Evolutionary conservation across 352 stramenopile genomes (phyloP).

Genomic region (Globisporangium apiculatum): DNA sequence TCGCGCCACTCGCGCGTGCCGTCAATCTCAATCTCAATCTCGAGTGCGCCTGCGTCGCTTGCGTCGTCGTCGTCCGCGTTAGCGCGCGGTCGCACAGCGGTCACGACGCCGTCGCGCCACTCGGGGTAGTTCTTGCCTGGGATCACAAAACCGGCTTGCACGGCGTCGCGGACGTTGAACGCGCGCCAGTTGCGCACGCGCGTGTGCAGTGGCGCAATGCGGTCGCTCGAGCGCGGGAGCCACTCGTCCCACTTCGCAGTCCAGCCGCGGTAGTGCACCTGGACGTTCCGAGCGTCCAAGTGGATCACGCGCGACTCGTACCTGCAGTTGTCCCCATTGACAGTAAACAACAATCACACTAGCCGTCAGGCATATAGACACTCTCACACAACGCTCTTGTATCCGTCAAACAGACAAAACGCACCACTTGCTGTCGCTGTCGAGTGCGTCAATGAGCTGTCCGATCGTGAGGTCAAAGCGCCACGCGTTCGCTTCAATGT

Average conservation of each 20-base stretch:
- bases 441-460: slow-evolving; percentile 65
- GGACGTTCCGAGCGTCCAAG: slow-evolving; percentile 38
- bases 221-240: slow-evolving; percentile 81
- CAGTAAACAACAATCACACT: neutral
- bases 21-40: slow-evolving; percentile 42
- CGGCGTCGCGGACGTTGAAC: slow-evolving; percentile 43
- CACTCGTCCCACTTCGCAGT: slow-evolving; percentile 96
- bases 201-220: slow-evolving; percentile 90
- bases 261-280: slow-evolving; percentile 97
- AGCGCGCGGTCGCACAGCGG: slow-evolving; percentile 16
- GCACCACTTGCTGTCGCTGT: slow-evolving; percentile 76
- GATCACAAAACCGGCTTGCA: slow-evolving; percentile 40
- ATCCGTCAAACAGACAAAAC: neutral
- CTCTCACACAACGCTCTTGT: no score
- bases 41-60: slow-evolving; percentile 17
- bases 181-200: slow-evolving; percentile 62
- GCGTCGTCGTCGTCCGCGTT: neutral
- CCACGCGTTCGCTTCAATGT: slow-evolving; percentile 56
- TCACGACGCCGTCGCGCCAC: slow-evolving; percentile 48
- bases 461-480: slow-evolving; percentile 39
- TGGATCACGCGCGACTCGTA: slow-evolving; percentile 63
- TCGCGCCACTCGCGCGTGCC: slow-evolving; percentile 41
- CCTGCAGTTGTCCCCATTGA: slow-evolving; percentile 7
- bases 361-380: neutral
- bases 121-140: slow-evolving; percentile 38